These are phyloP conservation scores for Pochonia chlamydosporia DNA, from an alignment of 2,329 filamentous ascomycete genomes.

Conservation along the genomic window DNA sequence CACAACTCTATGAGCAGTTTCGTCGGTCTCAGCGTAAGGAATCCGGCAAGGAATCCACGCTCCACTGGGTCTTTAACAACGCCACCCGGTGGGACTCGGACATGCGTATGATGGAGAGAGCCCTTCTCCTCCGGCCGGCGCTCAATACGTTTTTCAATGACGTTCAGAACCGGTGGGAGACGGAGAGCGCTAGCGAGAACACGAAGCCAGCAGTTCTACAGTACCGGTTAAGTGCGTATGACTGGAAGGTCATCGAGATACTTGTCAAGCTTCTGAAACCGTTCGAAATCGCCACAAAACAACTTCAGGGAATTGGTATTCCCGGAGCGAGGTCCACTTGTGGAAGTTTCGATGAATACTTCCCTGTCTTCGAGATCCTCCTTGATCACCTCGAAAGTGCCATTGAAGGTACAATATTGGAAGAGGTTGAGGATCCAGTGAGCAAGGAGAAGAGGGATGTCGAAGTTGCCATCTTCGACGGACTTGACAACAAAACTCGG, in stretches of 20 bases:
- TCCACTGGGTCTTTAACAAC: too few species aligned
- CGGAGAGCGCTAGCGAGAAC: not conserved
- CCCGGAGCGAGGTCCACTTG: conserved; percentile 1
- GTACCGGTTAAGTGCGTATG: not conserved
- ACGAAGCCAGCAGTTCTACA: not conserved
- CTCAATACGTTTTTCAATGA: conserved; percentile 1
- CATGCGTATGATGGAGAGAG: too few species aligned
- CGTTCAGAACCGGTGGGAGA: conserved; percentile 1
- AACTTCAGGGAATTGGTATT: conserved; percentile 4
- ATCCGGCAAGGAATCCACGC: too few species aligned
- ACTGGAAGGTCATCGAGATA: conserved; percentile 3
- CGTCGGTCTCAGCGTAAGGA: too few species aligned
- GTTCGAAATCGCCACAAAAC: conserved; percentile 4
- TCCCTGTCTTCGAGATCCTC: conserved; percentile 5
- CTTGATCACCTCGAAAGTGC: conserved; percentile 6
- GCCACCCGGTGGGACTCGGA: not conserved
- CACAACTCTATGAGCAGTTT: too few species aligned
- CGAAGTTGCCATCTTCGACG: too few species aligned
- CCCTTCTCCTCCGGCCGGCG: not conserved
- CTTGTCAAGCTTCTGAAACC: conserved; percentile 2
- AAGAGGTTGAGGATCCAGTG: conserved; percentile 1
- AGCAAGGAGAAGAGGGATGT: too few species aligned
- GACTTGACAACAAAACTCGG: too few species aligned
- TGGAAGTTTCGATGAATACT: conserved; percentile 5
- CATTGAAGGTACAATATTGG: conserved; percentile 4